Conservation (phyloP, 495 filamentous ascomycete species). For the Sordaria brevicollis region DNA sequence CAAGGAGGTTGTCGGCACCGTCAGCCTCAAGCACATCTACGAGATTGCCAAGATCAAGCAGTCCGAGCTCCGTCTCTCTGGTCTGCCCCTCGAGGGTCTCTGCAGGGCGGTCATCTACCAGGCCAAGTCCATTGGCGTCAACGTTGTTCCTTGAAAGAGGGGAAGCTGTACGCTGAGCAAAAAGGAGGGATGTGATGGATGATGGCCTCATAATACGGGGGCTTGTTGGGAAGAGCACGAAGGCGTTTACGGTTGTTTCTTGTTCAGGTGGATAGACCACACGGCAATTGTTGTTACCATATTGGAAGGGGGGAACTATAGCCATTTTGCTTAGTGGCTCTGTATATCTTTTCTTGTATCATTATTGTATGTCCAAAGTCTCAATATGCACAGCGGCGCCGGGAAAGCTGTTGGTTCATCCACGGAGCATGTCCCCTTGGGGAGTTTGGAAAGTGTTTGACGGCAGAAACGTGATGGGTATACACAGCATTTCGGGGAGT, state of each 20-base stretch:
- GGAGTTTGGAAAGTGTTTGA: not conserved
- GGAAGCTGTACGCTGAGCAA: not conserved
- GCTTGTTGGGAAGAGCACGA: slow-evolving; percentile 2
- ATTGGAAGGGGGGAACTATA: not conserved
- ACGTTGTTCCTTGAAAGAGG: slow-evolving; percentile 53
- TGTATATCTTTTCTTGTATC: slow-evolving; percentile 3
- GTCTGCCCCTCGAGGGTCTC: slow-evolving; percentile 67
- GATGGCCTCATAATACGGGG: not conserved
- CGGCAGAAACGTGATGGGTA: not conserved
- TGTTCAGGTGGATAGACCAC: not conserved
- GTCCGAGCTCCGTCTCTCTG: slow-evolving; percentile 68
- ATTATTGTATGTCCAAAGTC: slow-evolving; percentile 1
- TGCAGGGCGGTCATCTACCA: slow-evolving; percentile 79
- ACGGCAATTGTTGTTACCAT: not conserved
- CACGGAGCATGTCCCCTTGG: not conserved
- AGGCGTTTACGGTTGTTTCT: slow-evolving; percentile 21
- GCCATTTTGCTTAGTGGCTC: not conserved
- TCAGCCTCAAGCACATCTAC: slow-evolving; percentile 92
- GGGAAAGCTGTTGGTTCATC: not conserved
- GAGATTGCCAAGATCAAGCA: slow-evolving; percentile 98
- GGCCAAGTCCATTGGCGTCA: slow-evolving; percentile 79
- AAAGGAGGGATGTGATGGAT: not conserved
- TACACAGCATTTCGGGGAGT: not conserved
- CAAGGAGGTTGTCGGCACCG: slow-evolving; percentile 66
- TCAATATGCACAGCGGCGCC: not conserved